Evolutionary conservation across 345 rosid genomes (phyloP), one percentile per base, ranked within the genome.

Genomic region (Psidium friedrichsthalianum): DNA sequence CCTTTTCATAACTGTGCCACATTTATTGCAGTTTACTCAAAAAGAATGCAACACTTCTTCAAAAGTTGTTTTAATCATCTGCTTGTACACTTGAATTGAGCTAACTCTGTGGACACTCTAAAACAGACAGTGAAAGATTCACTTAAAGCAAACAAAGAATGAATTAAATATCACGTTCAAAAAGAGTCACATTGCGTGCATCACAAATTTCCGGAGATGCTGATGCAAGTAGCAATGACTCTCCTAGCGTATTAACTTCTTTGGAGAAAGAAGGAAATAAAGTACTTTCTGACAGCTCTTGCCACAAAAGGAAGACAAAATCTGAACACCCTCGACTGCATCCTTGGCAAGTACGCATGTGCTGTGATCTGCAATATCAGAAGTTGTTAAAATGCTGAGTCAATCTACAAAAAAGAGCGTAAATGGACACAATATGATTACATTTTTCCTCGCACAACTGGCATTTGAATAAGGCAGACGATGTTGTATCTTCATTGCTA

Each of bases 371-470:
- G 90, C 92, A 91, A 85, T 81, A 89, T 82, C 87, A 82, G 84
- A 53, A 85, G 57, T 21, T 15, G 49, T 88, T 86, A 87, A 76
- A 55, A 56, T 83, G 36, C 22, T 20, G 47, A 56, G 27, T 80
- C 78, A 53, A 29, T 7, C 5, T 2, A 21, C 82, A n/a, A 47
- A 18, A 69, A 29, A 80, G 56, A 55, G 36, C 3, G 29, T 24
- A 15, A 15, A 84, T 36, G 54, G 56, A 29, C 36, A 58, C 29
- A 69, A 55, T 24, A 86, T 81, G 83, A 84, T 40, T 95, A 97
- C 99, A 97, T 93, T 95, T 96, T 87, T 93, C 96, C 89, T 95
- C 93, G 85, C 99, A 97, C 86, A 92, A 85, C 88, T 55, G 56
- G 92, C 99, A 95, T 11, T 87, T 88, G 76, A 58, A 82, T 85